Evolutionary conservation across 805 yeast genomes (phyloP).

Genomic region (Candida argentea): DNA sequence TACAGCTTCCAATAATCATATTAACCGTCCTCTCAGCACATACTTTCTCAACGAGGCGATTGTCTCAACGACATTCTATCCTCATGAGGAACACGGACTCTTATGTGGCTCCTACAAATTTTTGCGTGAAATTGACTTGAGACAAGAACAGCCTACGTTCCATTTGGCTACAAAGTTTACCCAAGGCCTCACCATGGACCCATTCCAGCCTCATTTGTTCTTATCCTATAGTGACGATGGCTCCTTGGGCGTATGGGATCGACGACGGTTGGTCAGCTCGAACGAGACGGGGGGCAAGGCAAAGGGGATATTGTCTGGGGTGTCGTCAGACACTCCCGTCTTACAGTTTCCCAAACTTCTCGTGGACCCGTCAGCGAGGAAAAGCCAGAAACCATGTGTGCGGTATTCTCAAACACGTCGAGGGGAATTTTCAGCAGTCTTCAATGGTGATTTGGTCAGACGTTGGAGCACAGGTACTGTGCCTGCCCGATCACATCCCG

Average conservation of each 20-base stretch:
- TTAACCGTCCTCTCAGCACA: conserved; percentile 43
- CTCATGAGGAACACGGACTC: conserved; percentile 43
- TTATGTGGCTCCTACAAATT: conserved; percentile 71
- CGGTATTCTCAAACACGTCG: conserved; percentile 54
- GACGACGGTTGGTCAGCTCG: conserved; percentile 43
- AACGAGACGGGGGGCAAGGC: conserved; percentile 6
- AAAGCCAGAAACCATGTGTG: conserved; percentile 53
- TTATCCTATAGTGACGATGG: conserved; percentile 80
- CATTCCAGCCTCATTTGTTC: conserved; percentile 55
- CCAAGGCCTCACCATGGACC: conserved; percentile 58
- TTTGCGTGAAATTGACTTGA: conserved; percentile 65
- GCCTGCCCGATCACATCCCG: conserved; percentile 19
- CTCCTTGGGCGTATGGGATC: conserved; percentile 73
- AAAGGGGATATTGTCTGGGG: conserved; percentile 7
- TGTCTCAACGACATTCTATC: conserved; percentile 56
- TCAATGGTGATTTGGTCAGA: conserved; percentile 66
- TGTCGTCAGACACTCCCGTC: conserved; percentile 42
- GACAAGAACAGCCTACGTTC: conserved; percentile 53
- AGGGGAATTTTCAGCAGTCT: conserved; percentile 71
- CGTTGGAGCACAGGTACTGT: conserved; percentile 69
- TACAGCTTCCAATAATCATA: conserved; percentile 37
- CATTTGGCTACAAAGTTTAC: conserved; percentile 73
- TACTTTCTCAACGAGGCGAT: conserved; percentile 69
- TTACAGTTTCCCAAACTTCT: conserved; percentile 52
- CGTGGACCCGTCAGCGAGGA: conserved; percentile 46